phyloP scores from a whole-genome alignment of 2,329 filamentous ascomycete genomes.

The Penicillium psychrosexuale region DNA sequence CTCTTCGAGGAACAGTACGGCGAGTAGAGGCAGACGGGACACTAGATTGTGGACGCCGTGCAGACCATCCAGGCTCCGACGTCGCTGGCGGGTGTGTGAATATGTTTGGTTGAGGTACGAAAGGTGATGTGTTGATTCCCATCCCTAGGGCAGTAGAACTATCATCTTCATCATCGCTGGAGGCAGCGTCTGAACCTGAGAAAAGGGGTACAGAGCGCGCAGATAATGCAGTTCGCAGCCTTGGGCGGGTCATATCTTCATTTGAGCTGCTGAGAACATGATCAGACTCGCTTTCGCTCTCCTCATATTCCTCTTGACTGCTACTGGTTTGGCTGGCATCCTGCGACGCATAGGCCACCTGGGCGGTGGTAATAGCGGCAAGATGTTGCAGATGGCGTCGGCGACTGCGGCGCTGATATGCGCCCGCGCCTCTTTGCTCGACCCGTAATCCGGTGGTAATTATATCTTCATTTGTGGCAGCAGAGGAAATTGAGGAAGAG shows the following conservation, averaged over 20 bases:
- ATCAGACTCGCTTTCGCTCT: slow-evolving; percentile 88
- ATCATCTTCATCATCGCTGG: slow-evolving; percentile 65
- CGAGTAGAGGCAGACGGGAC: slow-evolving; percentile 40
- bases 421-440: slow-evolving; percentile 51
- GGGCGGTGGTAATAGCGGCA: slow-evolving; percentile 39
- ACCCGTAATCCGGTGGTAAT: slow-evolving; percentile 84
- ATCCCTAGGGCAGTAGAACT: slow-evolving; percentile 77
- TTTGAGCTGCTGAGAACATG: slow-evolving; percentile 63
- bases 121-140: slow-evolving; percentile 53
- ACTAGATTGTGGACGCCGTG: slow-evolving; percentile 50
- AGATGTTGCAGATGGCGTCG: slow-evolving; percentile 42
- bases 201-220: slow-evolving; percentile 23
- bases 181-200: slow-evolving; percentile 31
- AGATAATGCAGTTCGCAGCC: slow-evolving; percentile 23
- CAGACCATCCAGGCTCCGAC: slow-evolving; percentile 41
- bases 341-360: slow-evolving; percentile 42
- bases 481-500: slow-evolving; percentile 82
- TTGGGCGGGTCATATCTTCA: slow-evolving; percentile 50
- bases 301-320: slow-evolving; percentile 92
- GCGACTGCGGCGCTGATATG: slow-evolving; percentile 60
- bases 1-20: slow-evolving; percentile 34
- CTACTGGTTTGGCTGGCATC: slow-evolving; percentile 55
- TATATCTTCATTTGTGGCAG: slow-evolving; percentile 72
- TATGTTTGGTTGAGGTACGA: slow-evolving; percentile 86
- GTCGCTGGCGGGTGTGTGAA: slow-evolving; percentile 77